Percentiles rank a stretch among this genome's conserved stretches.
These are phyloP conservation scores for Russula abietina DNA, from an alignment of 768 basidiomycete genomes.

Conservation along the genomic window DNA sequence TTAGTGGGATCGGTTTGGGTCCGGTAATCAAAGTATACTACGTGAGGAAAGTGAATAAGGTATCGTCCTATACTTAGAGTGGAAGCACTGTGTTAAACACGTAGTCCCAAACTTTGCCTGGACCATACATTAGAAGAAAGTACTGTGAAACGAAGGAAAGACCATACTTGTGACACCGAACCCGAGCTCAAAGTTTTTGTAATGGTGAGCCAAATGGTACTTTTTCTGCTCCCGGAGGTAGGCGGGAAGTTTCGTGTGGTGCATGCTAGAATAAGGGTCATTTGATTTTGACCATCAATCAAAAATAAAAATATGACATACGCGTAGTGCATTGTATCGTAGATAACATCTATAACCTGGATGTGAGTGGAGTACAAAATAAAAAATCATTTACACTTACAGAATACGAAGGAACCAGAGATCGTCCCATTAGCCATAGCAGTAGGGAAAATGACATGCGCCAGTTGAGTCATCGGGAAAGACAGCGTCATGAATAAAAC, in stretches of 20 bases:
- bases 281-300: background rate
- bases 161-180: conserved; percentile 89
- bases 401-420: conserved; percentile 68
- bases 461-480: conserved; percentile 82
- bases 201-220: conserved; percentile 96
- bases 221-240: conserved; percentile 93
- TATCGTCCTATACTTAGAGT: conserved; percentile 37
- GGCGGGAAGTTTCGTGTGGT: conserved; percentile 78
- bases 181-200: conserved; percentile 96
- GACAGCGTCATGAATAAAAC: conserved; percentile 69
- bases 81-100: conserved; percentile 80
- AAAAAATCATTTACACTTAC: conserved; percentile 37
- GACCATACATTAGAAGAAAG: conserved; percentile 13
- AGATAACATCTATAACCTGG: conserved; percentile 55
- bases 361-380: conserved; percentile 15
- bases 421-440: conserved; percentile 90
- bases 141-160: background rate
- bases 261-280: conserved; percentile 45
- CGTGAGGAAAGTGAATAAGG: background rate
- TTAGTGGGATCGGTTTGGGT: background rate
- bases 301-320: conserved; percentile 35
- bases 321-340: conserved; percentile 92
- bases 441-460: conserved; percentile 72
- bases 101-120: conserved; percentile 91
- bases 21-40: background rate